A percentile compares a stretch with the other conserved stretches of the same genome.
Conservation (phyloP, 1,284 basidiomycete species). For the Chiua sp. region DNA sequence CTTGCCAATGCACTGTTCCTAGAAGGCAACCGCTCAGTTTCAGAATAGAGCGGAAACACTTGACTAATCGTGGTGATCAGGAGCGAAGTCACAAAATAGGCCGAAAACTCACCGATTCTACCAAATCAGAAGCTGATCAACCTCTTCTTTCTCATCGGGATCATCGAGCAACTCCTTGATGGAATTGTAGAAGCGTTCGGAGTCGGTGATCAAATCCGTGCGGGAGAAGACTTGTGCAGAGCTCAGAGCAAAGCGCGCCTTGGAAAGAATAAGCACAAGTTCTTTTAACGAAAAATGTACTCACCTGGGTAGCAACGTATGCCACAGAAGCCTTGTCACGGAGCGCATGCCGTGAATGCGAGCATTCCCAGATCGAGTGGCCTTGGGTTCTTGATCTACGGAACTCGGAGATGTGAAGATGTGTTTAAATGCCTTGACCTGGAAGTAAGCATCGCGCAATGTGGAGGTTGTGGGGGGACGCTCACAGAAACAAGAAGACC, state of each 20-base stretch:
- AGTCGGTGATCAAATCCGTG: constrained; percentile 1
- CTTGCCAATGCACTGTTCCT: neutral
- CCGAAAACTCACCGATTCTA: constrained; percentile 3
- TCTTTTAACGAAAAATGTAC: too few species aligned
- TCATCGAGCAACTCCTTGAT: neutral
- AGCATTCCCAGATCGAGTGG: neutral
- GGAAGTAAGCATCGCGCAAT: neutral
- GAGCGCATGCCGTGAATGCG: constrained; percentile 2
- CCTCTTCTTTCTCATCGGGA: neutral
- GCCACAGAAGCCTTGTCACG: constrained; percentile 1
- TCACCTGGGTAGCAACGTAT: constrained; percentile 7
- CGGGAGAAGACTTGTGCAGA: constrained; percentile 5
- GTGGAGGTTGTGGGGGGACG: too few species aligned
- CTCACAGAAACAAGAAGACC: neutral
- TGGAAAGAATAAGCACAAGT: too few species aligned
- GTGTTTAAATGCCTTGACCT: constrained; percentile 7
- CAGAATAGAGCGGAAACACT: neutral
- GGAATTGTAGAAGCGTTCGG: neutral
- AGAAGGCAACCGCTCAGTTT: neutral
- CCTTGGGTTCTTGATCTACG: constrained; percentile 3
- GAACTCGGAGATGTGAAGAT: constrained; percentile 10
- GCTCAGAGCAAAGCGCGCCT: neutral
- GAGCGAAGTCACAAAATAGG: too few species aligned
- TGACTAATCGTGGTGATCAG: neutral
- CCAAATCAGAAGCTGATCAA: neutral